phyloP scores from a whole-genome alignment of 2,329 filamentous ascomycete species.

The Xylariaceae sp. region DNA sequence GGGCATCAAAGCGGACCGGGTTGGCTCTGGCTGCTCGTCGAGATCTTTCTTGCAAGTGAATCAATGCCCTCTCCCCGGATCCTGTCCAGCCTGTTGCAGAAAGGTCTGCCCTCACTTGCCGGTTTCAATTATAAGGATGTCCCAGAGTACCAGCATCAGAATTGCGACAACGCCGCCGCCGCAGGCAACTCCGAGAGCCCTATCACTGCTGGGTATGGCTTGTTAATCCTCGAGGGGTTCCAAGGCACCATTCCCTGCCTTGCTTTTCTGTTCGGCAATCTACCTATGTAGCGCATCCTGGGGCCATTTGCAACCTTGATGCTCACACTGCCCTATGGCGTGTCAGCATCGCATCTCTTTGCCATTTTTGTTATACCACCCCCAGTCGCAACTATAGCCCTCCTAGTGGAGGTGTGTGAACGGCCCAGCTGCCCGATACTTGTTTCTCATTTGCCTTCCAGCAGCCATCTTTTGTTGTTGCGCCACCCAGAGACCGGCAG shows the following conservation, averaged over 20 bases:
- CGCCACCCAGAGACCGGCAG: constrained; percentile 26
- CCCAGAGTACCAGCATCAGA: constrained; percentile 5
- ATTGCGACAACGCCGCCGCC: constrained; percentile 5
- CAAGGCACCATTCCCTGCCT: constrained; percentile 23
- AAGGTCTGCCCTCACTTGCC: constrained; percentile 6
- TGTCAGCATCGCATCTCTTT: constrained; percentile 31
- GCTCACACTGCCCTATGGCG: constrained; percentile 31
- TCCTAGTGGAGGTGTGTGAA: constrained; percentile 30
- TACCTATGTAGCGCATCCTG: constrained; percentile 25
- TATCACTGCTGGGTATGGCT: constrained; percentile 14
- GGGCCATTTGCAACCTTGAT: constrained; percentile 31
- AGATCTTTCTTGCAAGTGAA: constrained; percentile 1
- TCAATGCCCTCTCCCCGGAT: neutral
- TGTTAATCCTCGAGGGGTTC: constrained; percentile 20
- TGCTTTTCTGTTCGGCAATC: constrained; percentile 30
- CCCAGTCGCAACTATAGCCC: constrained; percentile 32
- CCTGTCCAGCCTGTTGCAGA: constrained; percentile 7
- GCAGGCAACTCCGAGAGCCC: constrained; percentile 6
- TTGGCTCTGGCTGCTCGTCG: constrained; percentile 6
- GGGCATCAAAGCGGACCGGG: constrained; percentile 8
- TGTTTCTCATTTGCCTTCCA: constrained; percentile 27
- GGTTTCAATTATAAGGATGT: constrained; percentile 6
- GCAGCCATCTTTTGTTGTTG: constrained; percentile 22
- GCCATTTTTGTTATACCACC: constrained; percentile 32
- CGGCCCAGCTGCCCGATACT: constrained; percentile 26